A percentile compares a stretch with the other conserved stretches of the same genome.
phyloP scores from a whole-genome alignment of 371 early-diverging fungal genomes.

The Choanephora cucurbitarum region DNA sequence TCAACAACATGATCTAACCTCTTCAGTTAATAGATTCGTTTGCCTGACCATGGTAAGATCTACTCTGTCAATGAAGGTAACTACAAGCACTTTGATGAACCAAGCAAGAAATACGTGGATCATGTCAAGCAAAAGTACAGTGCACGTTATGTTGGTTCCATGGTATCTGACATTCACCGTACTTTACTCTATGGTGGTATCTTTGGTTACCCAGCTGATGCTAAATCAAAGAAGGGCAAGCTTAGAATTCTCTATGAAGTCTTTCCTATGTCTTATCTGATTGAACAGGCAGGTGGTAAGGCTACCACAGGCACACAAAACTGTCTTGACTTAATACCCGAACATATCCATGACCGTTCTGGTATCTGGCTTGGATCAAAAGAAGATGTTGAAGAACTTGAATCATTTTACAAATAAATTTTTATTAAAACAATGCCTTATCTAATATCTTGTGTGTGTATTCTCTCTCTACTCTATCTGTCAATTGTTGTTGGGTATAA shows the following conservation, averaged over 20 bases:
- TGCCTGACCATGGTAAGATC: conserved; percentile 91
- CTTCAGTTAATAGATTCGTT: conserved; percentile 53
- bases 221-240: conserved; percentile 90
- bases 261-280: conserved; percentile 95
- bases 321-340: conserved; percentile 88
- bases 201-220: conserved; percentile 85
- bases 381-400: conserved; percentile 88
- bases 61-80: conserved; percentile 99
- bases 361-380: conserved; percentile 92
- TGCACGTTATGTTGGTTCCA: conserved; percentile 96
- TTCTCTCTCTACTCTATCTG: conserved; percentile 5
- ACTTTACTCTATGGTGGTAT: conserved; percentile 93
- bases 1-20: background rate
- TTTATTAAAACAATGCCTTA: conserved; percentile 12
- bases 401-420: conserved; percentile 49
- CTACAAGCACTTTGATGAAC: conserved; percentile 88
- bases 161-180: conserved; percentile 99
- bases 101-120: conserved; percentile 88
- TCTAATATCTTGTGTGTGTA: conserved; percentile 4
- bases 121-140: conserved; percentile 90
- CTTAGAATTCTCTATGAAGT: conserved; percentile 96
- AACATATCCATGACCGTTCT: conserved; percentile 88
- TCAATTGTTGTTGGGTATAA: conserved; percentile 1
- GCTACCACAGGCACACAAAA: conserved; percentile 83
- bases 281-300: conserved; percentile 96